A percentile compares a stretch with the other conserved stretches of the same genome.
Evolutionary conservation across 306 rosid species (phyloP).

Genomic region (Quercus aquifolioides): DNA sequence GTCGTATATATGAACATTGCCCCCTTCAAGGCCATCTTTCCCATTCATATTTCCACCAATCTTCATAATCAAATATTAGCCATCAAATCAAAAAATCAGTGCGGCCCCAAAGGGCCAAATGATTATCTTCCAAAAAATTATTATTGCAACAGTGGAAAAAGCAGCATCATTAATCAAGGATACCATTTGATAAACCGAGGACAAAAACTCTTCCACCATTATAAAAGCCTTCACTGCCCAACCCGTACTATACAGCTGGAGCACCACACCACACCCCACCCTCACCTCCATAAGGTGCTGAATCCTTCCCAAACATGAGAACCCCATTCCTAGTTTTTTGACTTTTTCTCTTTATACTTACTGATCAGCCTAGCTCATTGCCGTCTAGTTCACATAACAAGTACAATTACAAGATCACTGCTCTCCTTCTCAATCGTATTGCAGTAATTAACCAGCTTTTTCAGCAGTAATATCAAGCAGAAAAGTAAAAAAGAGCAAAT

Average conservation of each 20-base stretch:
- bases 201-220: conserved; percentile 48
- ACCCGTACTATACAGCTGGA: conserved; percentile 56
- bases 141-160: conserved; percentile 32
- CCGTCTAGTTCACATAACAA: conserved; percentile 31
- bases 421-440: conserved; percentile 32
- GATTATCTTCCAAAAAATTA: conserved; percentile 31
- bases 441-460: conserved; percentile 59
- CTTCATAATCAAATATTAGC: conserved; percentile 17
- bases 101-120: conserved; percentile 43
- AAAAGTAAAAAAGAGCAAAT: conserved; percentile 35
- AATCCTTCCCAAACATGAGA: conserved; percentile 30
- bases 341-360: conserved; percentile 29
- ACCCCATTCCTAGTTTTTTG: conserved; percentile 28
- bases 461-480: conserved; percentile 57
- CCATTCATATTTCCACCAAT: not conserved
- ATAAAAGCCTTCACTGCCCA: conserved; percentile 52
- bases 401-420: conserved; percentile 27
- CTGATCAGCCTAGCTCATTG: not conserved
- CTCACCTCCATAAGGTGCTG: conserved; percentile 26
- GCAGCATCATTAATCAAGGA: conserved; percentile 49
- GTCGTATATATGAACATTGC: not conserved
- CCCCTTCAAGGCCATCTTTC: not conserved
- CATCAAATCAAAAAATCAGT: conserved; percentile 32
- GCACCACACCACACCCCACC: conserved; percentile 33
- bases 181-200: conserved; percentile 20